Base-by-base conservation (phyloP, 2,329 filamentous ascomycete genomes). In the Aureobasidium sp. region DNA sequence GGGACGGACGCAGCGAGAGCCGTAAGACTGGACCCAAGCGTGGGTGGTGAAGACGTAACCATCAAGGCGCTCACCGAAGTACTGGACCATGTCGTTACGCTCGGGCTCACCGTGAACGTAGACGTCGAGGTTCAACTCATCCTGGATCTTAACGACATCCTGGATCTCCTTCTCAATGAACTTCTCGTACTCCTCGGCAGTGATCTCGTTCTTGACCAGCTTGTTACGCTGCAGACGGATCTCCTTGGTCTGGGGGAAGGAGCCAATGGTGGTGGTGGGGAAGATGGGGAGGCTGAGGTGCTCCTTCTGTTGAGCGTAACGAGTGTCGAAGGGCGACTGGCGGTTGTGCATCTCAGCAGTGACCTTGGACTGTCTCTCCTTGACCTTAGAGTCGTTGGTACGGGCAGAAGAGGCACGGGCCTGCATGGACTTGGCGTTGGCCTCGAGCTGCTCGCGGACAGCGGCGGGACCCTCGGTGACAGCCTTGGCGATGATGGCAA, bases 21-120 rank as follows among this genome's bases (percentile, higher is more conserved):
- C 94, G 79, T 99, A 99, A 72, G 86, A 91, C 85, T 99, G 91
- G 63, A 99, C 94, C 94, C 94, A 99, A 70, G 90, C 94, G 82
- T 97, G 90, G 77, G 93, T 97, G 77, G 94, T 99, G 86, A 99
- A 99, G 76, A 91, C 89, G 78, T 97, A 99, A 74, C 94, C 94
- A 73, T 95, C 86, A 67, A 99, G 85, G 74, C 91, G 89, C 86
- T 99, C 94, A 79, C 94, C 94, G 72, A 99, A 99, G 87, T 97
- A 99, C 81, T 99, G 94, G 60, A 99, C 94, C 94, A 99, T 99
- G 87, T 99, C 94, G 82, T 99, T 99, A 78, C 94, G 91, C 87
- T 99, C 94, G 64, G 94, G 94, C 85, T 99, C 94, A 76, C 94
- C 94, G 83, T 99, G 94, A 68, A 99, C 94, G 76, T 89, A 90